phyloP scores from a whole-genome alignment of 1,139 yeast genomes.

The Lodderomyces margitis region DNA sequence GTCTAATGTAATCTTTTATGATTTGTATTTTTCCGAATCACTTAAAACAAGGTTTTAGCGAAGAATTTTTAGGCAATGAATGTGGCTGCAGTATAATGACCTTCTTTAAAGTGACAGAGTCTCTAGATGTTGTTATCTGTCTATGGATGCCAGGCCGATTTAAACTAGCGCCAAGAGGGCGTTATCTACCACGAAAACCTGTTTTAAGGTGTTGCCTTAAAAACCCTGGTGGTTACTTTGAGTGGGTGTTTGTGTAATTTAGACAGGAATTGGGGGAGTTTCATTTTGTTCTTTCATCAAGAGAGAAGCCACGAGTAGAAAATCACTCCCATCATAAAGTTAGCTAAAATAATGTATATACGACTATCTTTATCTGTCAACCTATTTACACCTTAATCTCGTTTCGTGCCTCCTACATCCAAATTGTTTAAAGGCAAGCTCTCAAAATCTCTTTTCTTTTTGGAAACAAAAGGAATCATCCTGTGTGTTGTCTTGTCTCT shows the following conservation, averaged over 20 bases:
- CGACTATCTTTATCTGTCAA: too few relatives aligned
- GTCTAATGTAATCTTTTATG: background rate
- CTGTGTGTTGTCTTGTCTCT: constrained; percentile 37
- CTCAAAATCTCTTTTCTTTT: constrained; percentile 21
- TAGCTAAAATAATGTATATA: too few relatives aligned
- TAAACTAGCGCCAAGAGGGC: too few relatives aligned
- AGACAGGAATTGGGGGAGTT: too few relatives aligned
- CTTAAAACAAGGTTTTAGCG: background rate
- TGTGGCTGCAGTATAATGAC: too few relatives aligned
- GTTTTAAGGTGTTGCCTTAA: background rate
- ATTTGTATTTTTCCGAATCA: constrained; percentile 1
- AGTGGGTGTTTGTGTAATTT: background rate
- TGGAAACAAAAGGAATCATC: constrained; percentile 29
- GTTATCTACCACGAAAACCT: too few relatives aligned
- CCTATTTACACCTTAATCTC: constrained; percentile 9
- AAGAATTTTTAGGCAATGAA: background rate
- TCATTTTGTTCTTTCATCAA: too few relatives aligned
- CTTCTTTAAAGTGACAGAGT: too few relatives aligned
- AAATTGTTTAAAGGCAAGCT: constrained; percentile 31
- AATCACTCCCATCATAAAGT: too few relatives aligned
- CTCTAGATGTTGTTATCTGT: too few relatives aligned
- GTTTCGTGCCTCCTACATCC: constrained; percentile 14
- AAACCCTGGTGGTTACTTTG: constrained; percentile 3
- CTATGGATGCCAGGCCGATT: too few relatives aligned
- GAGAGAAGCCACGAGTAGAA: too few relatives aligned